Evolutionary conservation across 2,329 filamentous ascomycete genomes (phyloP).

Genomic region (Grosmannia serpens): DNA sequence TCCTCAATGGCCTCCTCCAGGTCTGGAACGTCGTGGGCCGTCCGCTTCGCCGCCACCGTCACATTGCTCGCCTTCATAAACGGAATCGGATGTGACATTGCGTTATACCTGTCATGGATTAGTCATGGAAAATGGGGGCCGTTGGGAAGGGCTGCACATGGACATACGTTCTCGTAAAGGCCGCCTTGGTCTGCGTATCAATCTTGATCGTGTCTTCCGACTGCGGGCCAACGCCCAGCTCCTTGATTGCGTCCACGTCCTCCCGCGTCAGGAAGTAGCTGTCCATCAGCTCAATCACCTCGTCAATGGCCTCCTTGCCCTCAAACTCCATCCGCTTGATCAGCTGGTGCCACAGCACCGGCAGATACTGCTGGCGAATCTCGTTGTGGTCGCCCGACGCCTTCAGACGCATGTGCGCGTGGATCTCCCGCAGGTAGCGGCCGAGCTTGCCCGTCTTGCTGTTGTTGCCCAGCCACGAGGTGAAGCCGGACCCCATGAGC

Average conservation of each 20-base stretch:
- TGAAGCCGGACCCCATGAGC: conserved; percentile 65
- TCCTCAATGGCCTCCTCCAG: conserved; percentile 94
- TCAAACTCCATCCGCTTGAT: conserved; percentile 63
- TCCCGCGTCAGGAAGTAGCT: conserved; percentile 91
- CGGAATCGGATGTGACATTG: conserved; percentile 74
- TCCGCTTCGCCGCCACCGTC: conserved; percentile 54
- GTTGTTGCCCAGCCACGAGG: conserved; percentile 89
- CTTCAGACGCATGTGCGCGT: conserved; percentile 89
- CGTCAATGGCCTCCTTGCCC: conserved; percentile 70
- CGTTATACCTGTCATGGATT: conserved; percentile 56
- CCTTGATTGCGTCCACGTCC: conserved; percentile 85
- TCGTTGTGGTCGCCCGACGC: conserved; percentile 88
- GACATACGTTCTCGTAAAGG: conserved; percentile 70
- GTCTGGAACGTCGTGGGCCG: conserved; percentile 69
- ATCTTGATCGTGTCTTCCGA: conserved; percentile 64
- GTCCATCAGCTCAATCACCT: conserved; percentile 92
- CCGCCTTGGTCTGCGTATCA: conserved; percentile 73
- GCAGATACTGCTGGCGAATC: conserved; percentile 87
- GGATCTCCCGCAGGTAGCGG: conserved; percentile 82
- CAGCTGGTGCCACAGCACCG: conserved; percentile 72
- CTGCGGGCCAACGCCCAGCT: conserved; percentile 81
- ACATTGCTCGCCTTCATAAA: conserved; percentile 90
- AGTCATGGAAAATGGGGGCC: background rate
- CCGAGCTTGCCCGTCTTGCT: conserved; percentile 71
- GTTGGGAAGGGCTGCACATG: background rate